phyloP scores from a whole-genome alignment of 176 grass and related monocot genomes.

The Thinopyrum elongatum region DNA sequence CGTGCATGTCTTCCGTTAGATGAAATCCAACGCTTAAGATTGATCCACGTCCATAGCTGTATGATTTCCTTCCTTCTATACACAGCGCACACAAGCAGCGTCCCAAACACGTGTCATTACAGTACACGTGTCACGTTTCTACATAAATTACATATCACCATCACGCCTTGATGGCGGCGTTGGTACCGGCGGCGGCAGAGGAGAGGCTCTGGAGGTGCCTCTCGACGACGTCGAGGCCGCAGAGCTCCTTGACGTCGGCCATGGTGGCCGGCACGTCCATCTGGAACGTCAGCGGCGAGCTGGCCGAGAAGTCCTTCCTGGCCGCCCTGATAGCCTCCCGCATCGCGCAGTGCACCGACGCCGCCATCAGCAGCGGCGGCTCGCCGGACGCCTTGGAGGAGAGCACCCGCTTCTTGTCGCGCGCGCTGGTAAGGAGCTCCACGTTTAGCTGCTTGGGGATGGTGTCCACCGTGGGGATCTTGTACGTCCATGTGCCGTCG shows the following conservation, averaged over 20 bases:
- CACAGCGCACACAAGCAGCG: background rate
- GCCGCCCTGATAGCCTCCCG: slow-evolving; percentile 85
- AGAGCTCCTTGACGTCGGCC: slow-evolving; percentile 86
- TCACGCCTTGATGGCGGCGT: background rate
- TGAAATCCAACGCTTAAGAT: background rate
- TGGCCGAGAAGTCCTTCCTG: slow-evolving; percentile 42
- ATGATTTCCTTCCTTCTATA: background rate
- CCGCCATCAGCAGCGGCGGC: slow-evolving; percentile 78
- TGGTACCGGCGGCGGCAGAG: too few species aligned
- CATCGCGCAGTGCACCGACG: slow-evolving; percentile 88
- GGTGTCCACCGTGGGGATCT: slow-evolving; percentile 79
- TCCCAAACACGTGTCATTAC: background rate
- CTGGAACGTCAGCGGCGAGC: slow-evolving; percentile 49
- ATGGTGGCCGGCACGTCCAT: slow-evolving; percentile 88
- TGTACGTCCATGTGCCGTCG: slow-evolving; percentile 90
- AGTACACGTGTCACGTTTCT: background rate
- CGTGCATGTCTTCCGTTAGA: background rate
- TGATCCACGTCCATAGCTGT: background rate
- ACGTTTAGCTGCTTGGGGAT: slow-evolving; percentile 83
- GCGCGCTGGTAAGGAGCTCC: slow-evolving; percentile 62
- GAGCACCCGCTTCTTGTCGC: slow-evolving; percentile 61
- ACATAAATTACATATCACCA: background rate
- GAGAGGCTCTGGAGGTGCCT: slow-evolving; percentile 60
- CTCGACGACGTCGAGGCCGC: slow-evolving; percentile 82
- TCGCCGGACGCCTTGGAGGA: slow-evolving; percentile 93